phyloP scores from a whole-genome alignment of 148 eudicot genomes.

The Amaranthus hypochondriacus region DNA sequence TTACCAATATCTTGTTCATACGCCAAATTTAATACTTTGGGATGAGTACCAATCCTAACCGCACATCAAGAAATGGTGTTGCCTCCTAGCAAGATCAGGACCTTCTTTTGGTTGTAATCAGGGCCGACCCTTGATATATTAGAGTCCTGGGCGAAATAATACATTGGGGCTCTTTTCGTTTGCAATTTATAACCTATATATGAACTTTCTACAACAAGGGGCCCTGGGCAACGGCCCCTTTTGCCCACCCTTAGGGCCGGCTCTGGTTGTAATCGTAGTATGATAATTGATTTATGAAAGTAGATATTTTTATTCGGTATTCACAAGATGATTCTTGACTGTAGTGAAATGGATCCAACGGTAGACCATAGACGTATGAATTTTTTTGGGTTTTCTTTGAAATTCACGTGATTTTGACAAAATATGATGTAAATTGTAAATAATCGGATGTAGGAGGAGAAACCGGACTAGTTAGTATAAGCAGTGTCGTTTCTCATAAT shows the following conservation, averaged over 20 bases:
- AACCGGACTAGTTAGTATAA: background rate
- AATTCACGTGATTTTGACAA: conserved; percentile 14
- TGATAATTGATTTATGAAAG: conserved; percentile 8
- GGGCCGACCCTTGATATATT: too few relatives aligned
- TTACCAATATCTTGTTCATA: background rate
- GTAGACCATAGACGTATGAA: background rate
- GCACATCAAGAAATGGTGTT: background rate
- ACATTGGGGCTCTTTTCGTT: too few relatives aligned
- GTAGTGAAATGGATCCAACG: background rate
- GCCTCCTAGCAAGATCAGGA: background rate
- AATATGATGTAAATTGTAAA: background rate
- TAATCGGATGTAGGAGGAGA: background rate
- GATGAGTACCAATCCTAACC: background rate
- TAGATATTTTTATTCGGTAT: background rate
- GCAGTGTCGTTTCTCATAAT: background rate
- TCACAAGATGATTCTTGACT: background rate
- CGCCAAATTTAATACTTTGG: background rate
- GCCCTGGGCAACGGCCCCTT: too few relatives aligned
- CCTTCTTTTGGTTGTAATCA: background rate
- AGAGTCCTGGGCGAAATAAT: too few relatives aligned
- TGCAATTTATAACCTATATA: too few relatives aligned
- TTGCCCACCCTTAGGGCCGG: too few relatives aligned
- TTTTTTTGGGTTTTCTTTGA: background rate
- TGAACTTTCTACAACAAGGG: too few relatives aligned
- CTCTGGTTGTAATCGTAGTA: background rate